Percentiles rank a stretch among this genome's conserved stretches.
Conservation (phyloP, 495 filamentous ascomycete species). For the Penicillium paradoxum region DNA sequence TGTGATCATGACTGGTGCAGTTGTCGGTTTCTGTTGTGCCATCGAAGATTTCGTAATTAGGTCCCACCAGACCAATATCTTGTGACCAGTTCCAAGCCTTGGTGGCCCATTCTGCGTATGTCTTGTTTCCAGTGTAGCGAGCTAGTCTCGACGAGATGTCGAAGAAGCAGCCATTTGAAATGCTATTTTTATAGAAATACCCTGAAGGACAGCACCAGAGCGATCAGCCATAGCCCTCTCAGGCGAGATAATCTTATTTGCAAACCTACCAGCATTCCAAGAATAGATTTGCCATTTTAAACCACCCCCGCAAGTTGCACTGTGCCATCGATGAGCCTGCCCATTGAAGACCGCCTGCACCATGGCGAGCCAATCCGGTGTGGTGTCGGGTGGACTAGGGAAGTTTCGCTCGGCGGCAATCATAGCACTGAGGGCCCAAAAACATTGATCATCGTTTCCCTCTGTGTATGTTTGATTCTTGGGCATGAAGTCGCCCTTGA, state of each 20-base stretch:
- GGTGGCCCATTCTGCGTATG: constrained; percentile 67
- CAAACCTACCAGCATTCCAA: constrained; percentile 40
- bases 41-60: constrained; percentile 55
- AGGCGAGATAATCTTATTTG: background rate
- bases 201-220: constrained; percentile 36
- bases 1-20: constrained; percentile 10
- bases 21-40: constrained; percentile 50
- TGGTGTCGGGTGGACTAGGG: constrained; percentile 42
- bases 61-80: constrained; percentile 51
- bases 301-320: constrained; percentile 58
- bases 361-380: constrained; percentile 66
- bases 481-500: constrained; percentile 65
- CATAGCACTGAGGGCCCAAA: constrained; percentile 76
- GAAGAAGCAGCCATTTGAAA: constrained; percentile 72
- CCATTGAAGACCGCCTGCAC: constrained; percentile 73
- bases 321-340: constrained; percentile 64
- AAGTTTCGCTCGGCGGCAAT: constrained; percentile 70
- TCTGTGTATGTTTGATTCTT: constrained; percentile 65
- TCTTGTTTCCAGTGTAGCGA: constrained; percentile 65
- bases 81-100: constrained; percentile 65
- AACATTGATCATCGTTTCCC: constrained; percentile 79
- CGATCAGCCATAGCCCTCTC: background rate
- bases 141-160: constrained; percentile 69
- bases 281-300: constrained; percentile 77
- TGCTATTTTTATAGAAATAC: constrained; percentile 73